Evolutionary conservation across 2,329 filamentous ascomycete species (phyloP), one percentile per base, ranked within the genome.

Genomic region (Penicillium freii): DNA sequence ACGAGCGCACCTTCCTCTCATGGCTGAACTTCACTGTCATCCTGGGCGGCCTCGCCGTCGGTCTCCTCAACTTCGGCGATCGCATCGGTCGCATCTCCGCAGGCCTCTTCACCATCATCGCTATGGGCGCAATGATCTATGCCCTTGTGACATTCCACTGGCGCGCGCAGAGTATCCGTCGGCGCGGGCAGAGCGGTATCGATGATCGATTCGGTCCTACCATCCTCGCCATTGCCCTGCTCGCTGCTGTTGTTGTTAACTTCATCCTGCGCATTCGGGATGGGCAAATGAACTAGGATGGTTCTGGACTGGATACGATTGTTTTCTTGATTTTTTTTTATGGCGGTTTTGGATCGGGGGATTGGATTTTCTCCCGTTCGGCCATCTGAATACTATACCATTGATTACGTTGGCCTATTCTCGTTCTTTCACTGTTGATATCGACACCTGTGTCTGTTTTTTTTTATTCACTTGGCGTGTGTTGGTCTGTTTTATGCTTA

Each of bases 1-100:
- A 99, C 83, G 94, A 99, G 81, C 91, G 94, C 63, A 99, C 94
- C 62, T 99, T 99, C 76, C 87, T 99, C 71, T 96, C 92, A 78
- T 99, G 94, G 94, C 90, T 99, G 72, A 99, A 99, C 84, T 97
- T 97, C 83, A 96, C 92, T 75, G 92, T 99, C 72, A 93, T 99
- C 77, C 89, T 99, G 61, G 94, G 94, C 71, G 94, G 94, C 63
- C 87, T 99, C 50, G 93, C 94, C 66, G 91, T 99, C 68, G 94
- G 94, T 67, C 92, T 99, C 73, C 87, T 99, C 71, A 99, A 99
- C 82, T 99, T 99, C 70, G 94, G 94, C 73, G 94, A 99, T 78
- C 87, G 87, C 63, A 87, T 96, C 55, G 93, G 93, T 69, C 94
- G 94, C 74, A 96, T 97, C 77, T 93, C 89, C 60, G 92, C 94